These are phyloP conservation scores for Candida rishiriensis DNA, from an alignment of 805 yeast species.

Conservation along the genomic window DNA sequence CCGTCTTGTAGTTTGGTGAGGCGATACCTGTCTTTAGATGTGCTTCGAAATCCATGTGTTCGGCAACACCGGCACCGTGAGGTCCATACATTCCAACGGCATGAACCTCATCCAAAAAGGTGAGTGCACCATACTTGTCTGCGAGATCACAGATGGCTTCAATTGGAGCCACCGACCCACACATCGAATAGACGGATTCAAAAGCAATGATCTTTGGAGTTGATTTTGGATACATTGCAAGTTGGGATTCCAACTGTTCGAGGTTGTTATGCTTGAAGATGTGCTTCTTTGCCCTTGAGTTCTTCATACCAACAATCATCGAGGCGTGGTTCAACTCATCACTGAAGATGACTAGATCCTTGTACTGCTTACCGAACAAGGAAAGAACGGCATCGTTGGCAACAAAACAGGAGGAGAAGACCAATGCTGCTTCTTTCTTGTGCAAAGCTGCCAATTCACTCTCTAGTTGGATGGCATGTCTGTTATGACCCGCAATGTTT, in stretches of 20 bases:
- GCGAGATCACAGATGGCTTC: conserved; percentile 92
- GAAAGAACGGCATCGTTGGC: conserved; percentile 95
- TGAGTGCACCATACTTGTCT: conserved; percentile 94
- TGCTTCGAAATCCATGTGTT: conserved; percentile 84
- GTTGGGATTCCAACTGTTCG: conserved; percentile 71
- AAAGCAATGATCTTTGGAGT: conserved; percentile 94
- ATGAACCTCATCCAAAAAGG: conserved; percentile 97
- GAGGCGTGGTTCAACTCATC: conserved; percentile 96
- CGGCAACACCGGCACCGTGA: conserved; percentile 99
- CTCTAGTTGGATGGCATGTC: conserved; percentile 84
- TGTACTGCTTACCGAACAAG: conserved; percentile 84
- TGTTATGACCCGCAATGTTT: conserved; percentile 96
- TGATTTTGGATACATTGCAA: conserved; percentile 77
- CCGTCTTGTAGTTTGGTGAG: conserved; percentile 49
- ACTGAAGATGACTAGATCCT: conserved; percentile 84
- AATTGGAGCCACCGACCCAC: conserved; percentile 95
- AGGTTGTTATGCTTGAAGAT: conserved; percentile 90
- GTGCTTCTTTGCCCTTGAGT: conserved; percentile 84
- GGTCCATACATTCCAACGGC: conserved; percentile 99
- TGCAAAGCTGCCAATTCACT: conserved; percentile 84
- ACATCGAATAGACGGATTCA: conserved; percentile 97
- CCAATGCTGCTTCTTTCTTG: conserved; percentile 92
- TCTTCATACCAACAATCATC: conserved; percentile 93
- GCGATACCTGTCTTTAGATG: conserved; percentile 67
- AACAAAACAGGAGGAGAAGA: conserved; percentile 91